Conservation (phyloP, 2,329 filamentous ascomycete species). For the Venturia oleaginea region DNA sequence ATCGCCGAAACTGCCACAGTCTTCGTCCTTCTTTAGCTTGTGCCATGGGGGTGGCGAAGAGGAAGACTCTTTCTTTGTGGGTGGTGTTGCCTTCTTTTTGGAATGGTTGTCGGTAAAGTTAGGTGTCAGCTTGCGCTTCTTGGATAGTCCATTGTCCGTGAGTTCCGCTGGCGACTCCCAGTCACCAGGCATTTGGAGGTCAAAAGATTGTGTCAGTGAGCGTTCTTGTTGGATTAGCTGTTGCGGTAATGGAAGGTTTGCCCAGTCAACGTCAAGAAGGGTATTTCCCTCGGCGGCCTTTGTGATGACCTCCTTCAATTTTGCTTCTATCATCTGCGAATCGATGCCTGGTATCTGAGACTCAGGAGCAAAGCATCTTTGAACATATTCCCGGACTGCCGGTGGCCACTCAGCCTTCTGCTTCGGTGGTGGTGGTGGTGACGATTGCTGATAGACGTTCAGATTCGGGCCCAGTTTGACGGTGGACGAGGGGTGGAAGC, state of each 20-base stretch:
- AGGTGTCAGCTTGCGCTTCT: conserved; percentile 77
- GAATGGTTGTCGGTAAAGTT: conserved; percentile 29
- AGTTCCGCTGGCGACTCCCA: conserved; percentile 16
- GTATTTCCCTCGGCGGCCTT: conserved; percentile 65
- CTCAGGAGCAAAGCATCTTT: conserved; percentile 72
- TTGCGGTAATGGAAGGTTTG: conserved; percentile 73
- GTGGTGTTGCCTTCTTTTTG: not conserved
- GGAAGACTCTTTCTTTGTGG: not conserved
- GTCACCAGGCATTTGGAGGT: conserved; percentile 16
- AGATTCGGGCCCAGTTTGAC: not conserved
- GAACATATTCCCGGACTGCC: conserved; percentile 83
- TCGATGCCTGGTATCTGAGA: conserved; percentile 43
- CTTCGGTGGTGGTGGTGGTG: conserved; percentile 44
- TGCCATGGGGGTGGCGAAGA: conserved; percentile 54
- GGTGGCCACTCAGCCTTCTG: conserved; percentile 11
- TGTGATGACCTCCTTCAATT: conserved; percentile 78
- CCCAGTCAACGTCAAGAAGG: conserved; percentile 73
- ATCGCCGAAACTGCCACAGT: conserved; percentile 37
- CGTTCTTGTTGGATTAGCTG: conserved; percentile 68
- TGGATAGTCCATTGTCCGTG: conserved; percentile 29
- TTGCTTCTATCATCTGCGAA: conserved; percentile 66
- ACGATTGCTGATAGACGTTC: conserved; percentile 21
- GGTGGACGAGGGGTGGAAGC: not conserved
- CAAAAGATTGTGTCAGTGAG: conserved; percentile 33
- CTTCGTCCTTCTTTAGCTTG: conserved; percentile 51